Evolutionary conservation across 371 early-diverging fungal genomes (phyloP), one percentile per base, ranked within the genome.

Genomic region (Mortierella sp.): DNA sequence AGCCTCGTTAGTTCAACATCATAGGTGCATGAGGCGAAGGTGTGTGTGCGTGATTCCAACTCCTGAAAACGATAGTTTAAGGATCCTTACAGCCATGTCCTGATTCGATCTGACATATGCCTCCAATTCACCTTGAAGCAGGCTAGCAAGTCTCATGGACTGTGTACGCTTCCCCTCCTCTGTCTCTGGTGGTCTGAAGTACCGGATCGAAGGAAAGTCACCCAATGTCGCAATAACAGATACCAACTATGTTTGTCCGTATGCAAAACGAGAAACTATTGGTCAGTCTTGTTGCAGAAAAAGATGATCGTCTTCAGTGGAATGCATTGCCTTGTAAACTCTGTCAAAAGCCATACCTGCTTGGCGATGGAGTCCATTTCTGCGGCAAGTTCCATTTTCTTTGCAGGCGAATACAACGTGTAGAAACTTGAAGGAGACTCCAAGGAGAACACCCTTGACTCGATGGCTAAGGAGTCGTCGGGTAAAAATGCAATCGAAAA

Each of bases 121-220:
- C 72, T 96, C 96, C 69, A 96, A 88, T 79, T 96, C 95, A 9
- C 89, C 87, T 75, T 96, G 96, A 26, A 95, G 88, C 44, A 92
- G 81, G 76, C 90, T 91, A 1, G 95, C 96, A 71, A 95, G 83
- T 74, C 90, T 90, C 75, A 90, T 89, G 34, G 91, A 89, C 77
- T 88, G 84, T 69, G 89, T 88, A 72, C 94, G 93, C 71, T 92
- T 92, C 53, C 94, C 91, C n/a, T 91, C 91, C 51, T 95, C 91
- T 16, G 91, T 89, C 73, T 94, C 95, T 82, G 94, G 91, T 53
- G 95, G 92, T 28, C 91, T 93, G 87, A 94, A 95, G 79, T 96
- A 98, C 70, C 97, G 90, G 70, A 99, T 96, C 74, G 96, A 91
- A 3, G 99, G 99, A 73, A 90, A 92, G 76, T 97, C 96, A 53